Evolutionary conservation across 176 grass and related monocot genomes (phyloP), one percentile per base, ranked within the genome.

Genomic region (Rhynchospora pubera): DNA sequence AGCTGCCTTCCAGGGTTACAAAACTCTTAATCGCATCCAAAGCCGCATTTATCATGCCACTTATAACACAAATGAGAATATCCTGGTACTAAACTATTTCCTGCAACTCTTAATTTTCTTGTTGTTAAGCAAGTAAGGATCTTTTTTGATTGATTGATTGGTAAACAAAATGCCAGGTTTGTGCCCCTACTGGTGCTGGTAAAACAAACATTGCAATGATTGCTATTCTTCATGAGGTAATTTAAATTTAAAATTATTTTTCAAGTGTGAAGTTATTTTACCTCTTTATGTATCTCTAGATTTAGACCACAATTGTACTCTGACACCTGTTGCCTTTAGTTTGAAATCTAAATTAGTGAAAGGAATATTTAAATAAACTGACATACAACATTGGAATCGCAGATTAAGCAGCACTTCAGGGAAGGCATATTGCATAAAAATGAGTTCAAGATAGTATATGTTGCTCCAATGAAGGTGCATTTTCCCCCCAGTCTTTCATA

Each of bases 141-240:
- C 55, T 83, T 83, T 79, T 48, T 69, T 18, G 56, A 53, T 79
- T 75, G 84, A 61, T 43, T 80, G 62, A 16, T 52, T 57, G 63
- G 46, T 43, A 30, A 88, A 74, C 70, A 82, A 79, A 58, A 85
- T 82, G 86, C 64, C 89, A 97, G 95, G 95, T 97, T 89, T 97
- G 92, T 88, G 92, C 95, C 72, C 95, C 95, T 11, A 97, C 95
- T 70, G 95, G 95, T 89, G 95, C 95, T 92, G 95, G 95, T 45
- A 97, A 97, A 91, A 97, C 95, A 63, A 97, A 97, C 59, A 97
- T 97, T 82, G 95, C 95, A 57, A 97, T 97, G 95, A 94, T 97
- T 85, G 87, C 95, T 79, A 81, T 97, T 87, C 95, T 97, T 82
- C 95, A 97, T 83, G 95, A 97, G 92, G 95, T 94, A 84, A 23